Percentiles rank a stretch among this genome's conserved stretches.
phyloP scores from a whole-genome alignment of 2,329 filamentous ascomycete genomes.

The Pseudocercospora musae region DNA sequence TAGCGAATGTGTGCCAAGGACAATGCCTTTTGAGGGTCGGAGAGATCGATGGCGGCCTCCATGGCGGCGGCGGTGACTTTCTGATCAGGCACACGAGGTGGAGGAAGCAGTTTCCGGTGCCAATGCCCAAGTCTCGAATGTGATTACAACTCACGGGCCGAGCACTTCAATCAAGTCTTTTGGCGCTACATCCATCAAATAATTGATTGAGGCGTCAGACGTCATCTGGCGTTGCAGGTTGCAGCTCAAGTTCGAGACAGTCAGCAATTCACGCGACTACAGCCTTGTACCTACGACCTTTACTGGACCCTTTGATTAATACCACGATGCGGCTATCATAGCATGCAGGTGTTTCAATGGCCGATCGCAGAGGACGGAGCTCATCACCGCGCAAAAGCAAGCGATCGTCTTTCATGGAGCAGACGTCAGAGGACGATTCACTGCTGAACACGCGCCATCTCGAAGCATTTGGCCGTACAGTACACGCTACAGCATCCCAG shows the following conservation, averaged over 20 bases:
- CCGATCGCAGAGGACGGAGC: constrained; percentile 29
- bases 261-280: too few species aligned
- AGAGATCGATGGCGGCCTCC: constrained; percentile 88
- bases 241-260: neutral
- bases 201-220: too few species aligned
- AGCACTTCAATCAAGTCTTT: neutral
- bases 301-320: neutral
- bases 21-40: constrained; percentile 77
- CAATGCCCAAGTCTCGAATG: too few species aligned
- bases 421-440: constrained; percentile 23
- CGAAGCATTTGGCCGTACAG: constrained; percentile 90
- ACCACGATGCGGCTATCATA: constrained; percentile 16
- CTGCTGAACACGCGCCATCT: constrained; percentile 67
- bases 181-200: too few species aligned
- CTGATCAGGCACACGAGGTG: neutral
- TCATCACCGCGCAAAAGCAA: constrained; percentile 28
- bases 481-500: constrained; percentile 88
- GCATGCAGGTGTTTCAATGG: constrained; percentile 13
- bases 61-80: constrained; percentile 52
- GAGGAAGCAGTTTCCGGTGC: neutral
- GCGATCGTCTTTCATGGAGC: constrained; percentile 16
- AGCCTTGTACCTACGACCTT: too few species aligned
- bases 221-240: neutral
- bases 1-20: constrained; percentile 90
- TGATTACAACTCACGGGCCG: too few species aligned